These are phyloP conservation scores for Tylopilus cervinicoccineus DNA, from an alignment of 768 basidiomycete genomes.

Conservation along the genomic window DNA sequence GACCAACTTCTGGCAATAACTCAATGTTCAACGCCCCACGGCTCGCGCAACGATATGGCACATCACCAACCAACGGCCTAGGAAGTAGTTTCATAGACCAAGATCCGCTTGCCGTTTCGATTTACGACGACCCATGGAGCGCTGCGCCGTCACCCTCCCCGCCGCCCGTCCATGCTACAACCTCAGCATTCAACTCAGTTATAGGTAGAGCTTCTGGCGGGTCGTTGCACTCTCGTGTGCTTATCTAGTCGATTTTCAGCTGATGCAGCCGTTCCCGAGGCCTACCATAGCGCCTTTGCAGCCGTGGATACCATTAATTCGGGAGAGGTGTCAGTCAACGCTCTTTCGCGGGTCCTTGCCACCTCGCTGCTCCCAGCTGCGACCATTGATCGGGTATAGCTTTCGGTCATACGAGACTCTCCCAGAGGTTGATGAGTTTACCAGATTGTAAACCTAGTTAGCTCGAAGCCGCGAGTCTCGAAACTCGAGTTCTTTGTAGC, in stretches of 20 bases:
- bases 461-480: conserved; percentile 74
- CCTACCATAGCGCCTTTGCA: conserved; percentile 72
- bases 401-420: not conserved
- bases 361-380: conserved; percentile 79
- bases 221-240: not conserved
- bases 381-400: conserved; percentile 70
- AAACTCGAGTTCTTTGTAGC: conserved; percentile 92
- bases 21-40: conserved; percentile 84
- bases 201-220: conserved; percentile 44
- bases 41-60: conserved; percentile 62
- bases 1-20: conserved; percentile 6
- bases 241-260: conserved; percentile 39
- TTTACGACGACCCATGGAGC: conserved; percentile 84
- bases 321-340: conserved; percentile 79
- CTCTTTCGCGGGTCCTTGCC: conserved; percentile 73
- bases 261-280: conserved; percentile 73
- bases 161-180: conserved; percentile 49
- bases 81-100: conserved; percentile 74
- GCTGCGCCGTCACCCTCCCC: conserved; percentile 68
- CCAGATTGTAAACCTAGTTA: conserved; percentile 89
- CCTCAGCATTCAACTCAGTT: conserved; percentile 60
- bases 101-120: conserved; percentile 68
- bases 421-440: conserved; percentile 4
- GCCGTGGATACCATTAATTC: conserved; percentile 65
- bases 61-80: conserved; percentile 52